Conservation (phyloP, 2,329 filamentous ascomycete species). For the Hypocrella siamensis region DNA sequence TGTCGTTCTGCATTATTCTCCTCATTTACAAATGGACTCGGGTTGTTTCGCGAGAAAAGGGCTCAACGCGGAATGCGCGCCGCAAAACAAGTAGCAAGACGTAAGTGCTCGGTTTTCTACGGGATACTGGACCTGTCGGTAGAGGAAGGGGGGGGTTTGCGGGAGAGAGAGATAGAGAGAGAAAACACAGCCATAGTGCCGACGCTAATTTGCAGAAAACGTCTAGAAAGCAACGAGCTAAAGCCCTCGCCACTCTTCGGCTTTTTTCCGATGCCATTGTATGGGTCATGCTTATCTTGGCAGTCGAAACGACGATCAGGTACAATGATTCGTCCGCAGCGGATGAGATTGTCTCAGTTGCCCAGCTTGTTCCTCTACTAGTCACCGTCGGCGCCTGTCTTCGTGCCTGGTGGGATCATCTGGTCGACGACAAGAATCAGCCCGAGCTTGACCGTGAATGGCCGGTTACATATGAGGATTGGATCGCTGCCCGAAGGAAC, state of each 20-base stretch:
- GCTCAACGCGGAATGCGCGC: no score
- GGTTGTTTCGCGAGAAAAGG: neutral
- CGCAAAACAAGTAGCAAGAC: no score
- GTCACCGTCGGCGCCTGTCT: constrained; percentile 11
- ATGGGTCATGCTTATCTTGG: constrained; percentile 13
- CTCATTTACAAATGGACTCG: neutral
- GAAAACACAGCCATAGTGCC: no score
- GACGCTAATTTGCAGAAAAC: no score
- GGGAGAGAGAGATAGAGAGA: no score
- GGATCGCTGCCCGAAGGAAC: neutral
- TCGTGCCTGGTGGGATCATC: neutral
- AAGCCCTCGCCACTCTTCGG: constrained; percentile 1
- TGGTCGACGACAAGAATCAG: no score
- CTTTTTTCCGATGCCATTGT: constrained; percentile 10
- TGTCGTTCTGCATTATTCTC: constrained; percentile 3
- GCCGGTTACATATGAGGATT: neutral
- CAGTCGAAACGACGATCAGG: constrained; percentile 16
- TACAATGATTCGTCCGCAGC: constrained; percentile 16
- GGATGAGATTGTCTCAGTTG: constrained; percentile 11
- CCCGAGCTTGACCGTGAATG: no score
- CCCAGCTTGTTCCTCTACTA: constrained; percentile 17
- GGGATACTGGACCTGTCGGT: no score
- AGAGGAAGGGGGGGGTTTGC: no score
- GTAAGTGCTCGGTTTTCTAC: no score
- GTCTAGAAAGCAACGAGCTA: no score